Conservation (phyloP, 352 stramenopile genomes). For the Pythium phragmiticola region DNA sequence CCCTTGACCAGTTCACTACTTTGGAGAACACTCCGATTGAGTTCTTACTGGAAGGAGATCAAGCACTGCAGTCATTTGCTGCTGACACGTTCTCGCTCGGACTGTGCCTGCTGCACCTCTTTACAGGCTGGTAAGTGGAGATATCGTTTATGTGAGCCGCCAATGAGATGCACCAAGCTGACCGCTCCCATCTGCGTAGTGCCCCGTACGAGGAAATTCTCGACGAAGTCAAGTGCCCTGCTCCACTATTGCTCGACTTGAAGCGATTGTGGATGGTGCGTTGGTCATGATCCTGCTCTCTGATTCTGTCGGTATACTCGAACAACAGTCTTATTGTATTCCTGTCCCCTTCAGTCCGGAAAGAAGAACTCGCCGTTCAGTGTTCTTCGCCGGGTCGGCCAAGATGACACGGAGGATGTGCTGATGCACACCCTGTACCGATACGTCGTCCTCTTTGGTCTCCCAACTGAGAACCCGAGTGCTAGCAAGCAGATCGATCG, state of each 20-base stretch:
- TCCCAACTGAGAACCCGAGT: slow-evolving; percentile 66
- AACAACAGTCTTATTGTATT: slow-evolving; percentile 1
- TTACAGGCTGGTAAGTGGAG: slow-evolving; percentile 85
- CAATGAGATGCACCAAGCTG: not conserved
- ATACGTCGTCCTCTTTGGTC: slow-evolving; percentile 95
- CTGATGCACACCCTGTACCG: slow-evolving; percentile 96
- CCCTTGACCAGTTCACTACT: slow-evolving; percentile 95
- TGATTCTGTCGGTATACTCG: not conserved
- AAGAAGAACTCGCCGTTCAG: slow-evolving; percentile 62
- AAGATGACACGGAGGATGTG: slow-evolving; percentile 74
- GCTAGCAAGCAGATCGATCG: slow-evolving; percentile 36
- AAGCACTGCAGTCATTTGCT: slow-evolving; percentile 87
- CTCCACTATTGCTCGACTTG: slow-evolving; percentile 76
- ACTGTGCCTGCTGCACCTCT: slow-evolving; percentile 95
- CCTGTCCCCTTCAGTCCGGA: slow-evolving; percentile 29
- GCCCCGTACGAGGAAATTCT: slow-evolving; percentile 98
- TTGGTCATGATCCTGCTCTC: not conserved
- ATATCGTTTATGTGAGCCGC: not conserved
- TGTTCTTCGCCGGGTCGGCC: slow-evolving; percentile 58
- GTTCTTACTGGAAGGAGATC: slow-evolving; percentile 93
- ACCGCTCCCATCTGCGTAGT: slow-evolving; percentile 29
- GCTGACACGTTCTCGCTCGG: slow-evolving; percentile 96
- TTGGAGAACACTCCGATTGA: slow-evolving; percentile 98
- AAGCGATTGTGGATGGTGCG: slow-evolving; percentile 87
- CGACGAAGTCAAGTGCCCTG: slow-evolving; percentile 90